These are phyloP conservation scores for Cercospora sesami DNA, from an alignment of 2,329 filamentous ascomycete species.

Conservation along the genomic window DNA sequence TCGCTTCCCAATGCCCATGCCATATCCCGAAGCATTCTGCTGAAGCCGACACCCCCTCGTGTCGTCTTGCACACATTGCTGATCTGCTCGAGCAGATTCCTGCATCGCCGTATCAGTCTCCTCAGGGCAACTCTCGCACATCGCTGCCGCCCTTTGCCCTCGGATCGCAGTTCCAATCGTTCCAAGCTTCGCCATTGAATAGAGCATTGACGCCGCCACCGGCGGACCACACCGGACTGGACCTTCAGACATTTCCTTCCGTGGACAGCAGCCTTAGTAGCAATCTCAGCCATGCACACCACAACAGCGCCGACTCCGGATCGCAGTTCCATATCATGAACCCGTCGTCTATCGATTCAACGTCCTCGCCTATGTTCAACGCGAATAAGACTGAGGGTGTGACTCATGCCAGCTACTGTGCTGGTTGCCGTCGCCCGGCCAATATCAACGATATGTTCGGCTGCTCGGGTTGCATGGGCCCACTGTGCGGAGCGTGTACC, in stretches of 20 bases:
- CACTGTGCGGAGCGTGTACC: conserved; percentile 84
- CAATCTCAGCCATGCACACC: conserved; percentile 33
- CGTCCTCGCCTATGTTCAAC: conserved; percentile 56
- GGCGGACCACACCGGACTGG: conserved; percentile 43
- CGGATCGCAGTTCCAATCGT: conserved; percentile 59
- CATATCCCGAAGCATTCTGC: conserved; percentile 9
- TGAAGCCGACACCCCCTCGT: background rate
- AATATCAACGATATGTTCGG: conserved; percentile 82
- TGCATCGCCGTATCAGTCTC: conserved; percentile 53
- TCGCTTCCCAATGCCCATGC: conserved; percentile 32
- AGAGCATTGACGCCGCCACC: conserved; percentile 82
- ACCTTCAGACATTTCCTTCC: conserved; percentile 75
- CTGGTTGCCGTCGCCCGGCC: conserved; percentile 77
- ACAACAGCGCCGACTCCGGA: conserved; percentile 52
- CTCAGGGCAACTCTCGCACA: conserved; percentile 55
- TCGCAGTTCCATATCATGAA: conserved; percentile 64
- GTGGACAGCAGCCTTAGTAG: conserved; percentile 67
- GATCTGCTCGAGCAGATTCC: conserved; percentile 41
- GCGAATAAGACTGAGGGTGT: conserved; percentile 17
- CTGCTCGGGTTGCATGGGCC: conserved; percentile 94
- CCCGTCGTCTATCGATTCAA: conserved; percentile 48
- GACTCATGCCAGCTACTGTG: conserved; percentile 66
- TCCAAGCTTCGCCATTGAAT: conserved; percentile 87
- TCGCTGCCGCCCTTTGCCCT: conserved; percentile 61
- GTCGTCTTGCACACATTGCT: conserved; percentile 12